phyloP scores from a whole-genome alignment of 352 stramenopile genomes.

The Globisporangium cystogenes region DNA sequence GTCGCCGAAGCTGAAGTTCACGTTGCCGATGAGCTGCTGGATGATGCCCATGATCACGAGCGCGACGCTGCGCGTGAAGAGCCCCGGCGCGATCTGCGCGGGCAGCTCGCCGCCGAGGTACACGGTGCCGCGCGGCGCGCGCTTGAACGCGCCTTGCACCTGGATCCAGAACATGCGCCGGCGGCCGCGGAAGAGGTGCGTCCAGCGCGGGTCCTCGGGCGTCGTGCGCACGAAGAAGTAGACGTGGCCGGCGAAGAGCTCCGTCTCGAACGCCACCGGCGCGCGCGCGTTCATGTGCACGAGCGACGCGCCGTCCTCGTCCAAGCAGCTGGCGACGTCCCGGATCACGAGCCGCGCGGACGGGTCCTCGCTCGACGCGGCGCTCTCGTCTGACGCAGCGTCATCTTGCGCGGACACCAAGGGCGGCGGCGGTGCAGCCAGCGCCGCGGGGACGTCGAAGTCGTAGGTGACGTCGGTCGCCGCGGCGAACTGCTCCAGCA shows the following conservation, averaged over 20 bases:
- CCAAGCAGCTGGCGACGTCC: conserved; percentile 24
- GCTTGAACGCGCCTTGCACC: conserved; percentile 82
- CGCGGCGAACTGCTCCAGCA: conserved; percentile 9
- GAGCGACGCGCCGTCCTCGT: background rate
- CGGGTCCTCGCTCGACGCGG: conserved; percentile 3
- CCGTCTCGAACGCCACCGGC: conserved; percentile 80
- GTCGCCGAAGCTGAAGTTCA: conserved; percentile 73
- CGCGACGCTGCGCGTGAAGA: conserved; percentile 76
- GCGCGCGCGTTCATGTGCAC: conserved; percentile 55
- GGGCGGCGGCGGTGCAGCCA: background rate
- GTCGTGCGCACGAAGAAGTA: conserved; percentile 80
- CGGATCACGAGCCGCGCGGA: conserved; percentile 24
- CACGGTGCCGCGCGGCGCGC: conserved; percentile 37
- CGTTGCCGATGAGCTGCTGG: conserved; percentile 47
- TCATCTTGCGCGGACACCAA: conserved; percentile 2
- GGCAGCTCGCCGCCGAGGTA: conserved; percentile 77
- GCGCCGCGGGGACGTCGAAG: background rate
- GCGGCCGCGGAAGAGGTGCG: conserved; percentile 50
- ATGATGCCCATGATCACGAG: conserved; percentile 78
- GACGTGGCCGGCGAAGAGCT: conserved; percentile 74
- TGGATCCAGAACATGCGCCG: conserved; percentile 87
- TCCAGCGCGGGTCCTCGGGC: conserved; percentile 46
- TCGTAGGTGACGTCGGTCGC: background rate
- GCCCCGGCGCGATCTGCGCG: conserved; percentile 43
- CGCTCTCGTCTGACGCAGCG: background rate